phyloP scores from a whole-genome alignment of 352 stramenopile genomes.

The Plasmopara halstedii region DNA sequence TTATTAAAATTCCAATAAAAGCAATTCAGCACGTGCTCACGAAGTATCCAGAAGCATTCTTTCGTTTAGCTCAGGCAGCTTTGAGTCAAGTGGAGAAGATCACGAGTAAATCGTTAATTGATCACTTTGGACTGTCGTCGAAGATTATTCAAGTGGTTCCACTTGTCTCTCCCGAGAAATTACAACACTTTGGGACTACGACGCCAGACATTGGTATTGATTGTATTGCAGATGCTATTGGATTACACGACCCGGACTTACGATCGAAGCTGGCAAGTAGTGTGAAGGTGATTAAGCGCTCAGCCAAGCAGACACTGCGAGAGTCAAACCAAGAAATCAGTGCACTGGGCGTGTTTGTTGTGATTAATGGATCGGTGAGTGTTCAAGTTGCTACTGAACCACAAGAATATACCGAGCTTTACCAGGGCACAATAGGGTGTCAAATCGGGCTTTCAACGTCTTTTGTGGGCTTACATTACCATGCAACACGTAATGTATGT shows the following conservation, averaged over 20 bases:
- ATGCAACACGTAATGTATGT: slow-evolving; percentile 38
- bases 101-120: slow-evolving; percentile 64
- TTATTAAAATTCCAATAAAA: slow-evolving; percentile 56
- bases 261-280: slow-evolving; percentile 24
- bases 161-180: slow-evolving; percentile 23
- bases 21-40: slow-evolving; percentile 47
- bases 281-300: slow-evolving; percentile 24
- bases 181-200: slow-evolving; percentile 9
- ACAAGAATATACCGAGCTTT: slow-evolving; percentile 41
- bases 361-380: slow-evolving; percentile 47
- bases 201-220: slow-evolving; percentile 18
- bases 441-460: slow-evolving; percentile 61
- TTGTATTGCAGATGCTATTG: slow-evolving; percentile 35
- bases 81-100: slow-evolving; percentile 82
- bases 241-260: slow-evolving; percentile 34
- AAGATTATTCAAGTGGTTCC: slow-evolving; percentile 32
- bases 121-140: slow-evolving; percentile 65
- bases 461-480: slow-evolving; percentile 46
- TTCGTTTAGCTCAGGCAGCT: slow-evolving; percentile 60
- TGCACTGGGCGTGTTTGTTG: slow-evolving; percentile 45
- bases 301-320: slow-evolving; percentile 23
- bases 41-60: slow-evolving; percentile 61
- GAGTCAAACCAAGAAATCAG: slow-evolving; percentile 7
- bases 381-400: slow-evolving; percentile 36
- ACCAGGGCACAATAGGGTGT: slow-evolving; percentile 45